These are phyloP conservation scores for Phytophthora ohioensis DNA, from an alignment of 352 stramenopile species.

Conservation along the genomic window DNA sequence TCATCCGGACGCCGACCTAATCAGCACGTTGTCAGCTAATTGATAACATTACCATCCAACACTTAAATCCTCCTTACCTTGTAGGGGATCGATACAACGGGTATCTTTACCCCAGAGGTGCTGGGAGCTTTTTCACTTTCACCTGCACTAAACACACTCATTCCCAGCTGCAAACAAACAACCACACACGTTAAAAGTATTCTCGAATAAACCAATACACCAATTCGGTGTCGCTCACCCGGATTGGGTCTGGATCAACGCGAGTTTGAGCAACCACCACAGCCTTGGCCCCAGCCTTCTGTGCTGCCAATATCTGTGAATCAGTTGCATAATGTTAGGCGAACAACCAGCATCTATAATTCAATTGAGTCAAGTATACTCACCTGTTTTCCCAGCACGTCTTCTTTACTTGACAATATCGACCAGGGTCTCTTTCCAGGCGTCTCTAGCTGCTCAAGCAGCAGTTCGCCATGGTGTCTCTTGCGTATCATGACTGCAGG, in stretches of 20 bases:
- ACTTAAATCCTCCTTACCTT: constrained; percentile 35
- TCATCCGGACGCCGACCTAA: constrained; percentile 57
- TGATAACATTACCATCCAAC: background rate
- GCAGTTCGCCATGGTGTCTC: constrained; percentile 54
- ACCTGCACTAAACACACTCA: constrained; percentile 50
- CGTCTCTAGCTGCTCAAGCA: constrained; percentile 60
- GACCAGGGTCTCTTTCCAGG: constrained; percentile 45
- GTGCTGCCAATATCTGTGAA: constrained; percentile 60
- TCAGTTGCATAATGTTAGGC: constrained; percentile 1
- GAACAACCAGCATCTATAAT: background rate
- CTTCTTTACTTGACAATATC: constrained; percentile 68
- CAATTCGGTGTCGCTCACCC: constrained; percentile 35
- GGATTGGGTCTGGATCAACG: constrained; percentile 53
- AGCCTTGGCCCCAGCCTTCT: constrained; percentile 74
- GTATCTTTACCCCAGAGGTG: constrained; percentile 66
- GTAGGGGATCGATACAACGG: constrained; percentile 67
- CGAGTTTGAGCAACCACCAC: constrained; percentile 69
- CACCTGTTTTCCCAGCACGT: constrained; percentile 79
- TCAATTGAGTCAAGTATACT: background rate
- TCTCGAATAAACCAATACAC: background rate
- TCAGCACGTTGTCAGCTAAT: background rate
- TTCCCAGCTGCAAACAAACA: constrained; percentile 45
- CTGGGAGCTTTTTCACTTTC: constrained; percentile 49
- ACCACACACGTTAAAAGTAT: background rate
- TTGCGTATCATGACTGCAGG: constrained; percentile 78